Base-by-base conservation (phyloP, 352 stramenopile species). In the Phytophthora macrochlamydospora region DNA sequence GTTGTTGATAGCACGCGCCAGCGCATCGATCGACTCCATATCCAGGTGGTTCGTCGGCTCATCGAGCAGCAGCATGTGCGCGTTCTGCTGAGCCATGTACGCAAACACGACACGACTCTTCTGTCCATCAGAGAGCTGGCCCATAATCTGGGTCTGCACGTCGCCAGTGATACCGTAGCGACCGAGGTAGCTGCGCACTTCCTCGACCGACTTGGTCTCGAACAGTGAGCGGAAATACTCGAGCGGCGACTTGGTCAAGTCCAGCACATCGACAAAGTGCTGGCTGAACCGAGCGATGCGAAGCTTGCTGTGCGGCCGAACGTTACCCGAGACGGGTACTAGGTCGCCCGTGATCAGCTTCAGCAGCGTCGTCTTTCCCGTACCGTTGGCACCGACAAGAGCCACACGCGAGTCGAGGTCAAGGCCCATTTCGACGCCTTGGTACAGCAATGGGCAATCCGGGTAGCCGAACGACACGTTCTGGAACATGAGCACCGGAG, bases 191-290 rank as follows among this genome's bases (percentile, higher is more conserved):
- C 91, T 98, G 40, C 95, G 88, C 67, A 98, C 89, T 42, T 99
- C 94, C 65, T 99, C 96, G 14, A 97, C 79, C 11, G 93, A 96
- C 77, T 98, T 98, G 55, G 85, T 91, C 35, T 91, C 79, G 76
- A 99, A 98, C 8, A 97, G 71, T 13, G 79, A 91, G 54, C 94
- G 96, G 74, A 99, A 98, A 80, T 99, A 99, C 67, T 99, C 96
- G 13, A 99, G 86, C 3, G 98, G 97, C 8, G 91, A 91, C 79
- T 97, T 90, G 29, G 87, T 79, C 63, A 99, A 76, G 71, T 99
- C 92, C n/a, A 99, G 78, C 40, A 99, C 93, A 75, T 99, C 98
- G 2, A 98, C 96, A 65, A 99, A 99, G 75, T 99, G 98, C 84
- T 99, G 98, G 66, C 94, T 99, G 79, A 99, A 99, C 29, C 95